A percentile compares a stretch with the other conserved stretches of the same genome.
Evolutionary conservation across 78 protist species (phyloP).

Genomic region (Parvularia atlantis): DNA sequence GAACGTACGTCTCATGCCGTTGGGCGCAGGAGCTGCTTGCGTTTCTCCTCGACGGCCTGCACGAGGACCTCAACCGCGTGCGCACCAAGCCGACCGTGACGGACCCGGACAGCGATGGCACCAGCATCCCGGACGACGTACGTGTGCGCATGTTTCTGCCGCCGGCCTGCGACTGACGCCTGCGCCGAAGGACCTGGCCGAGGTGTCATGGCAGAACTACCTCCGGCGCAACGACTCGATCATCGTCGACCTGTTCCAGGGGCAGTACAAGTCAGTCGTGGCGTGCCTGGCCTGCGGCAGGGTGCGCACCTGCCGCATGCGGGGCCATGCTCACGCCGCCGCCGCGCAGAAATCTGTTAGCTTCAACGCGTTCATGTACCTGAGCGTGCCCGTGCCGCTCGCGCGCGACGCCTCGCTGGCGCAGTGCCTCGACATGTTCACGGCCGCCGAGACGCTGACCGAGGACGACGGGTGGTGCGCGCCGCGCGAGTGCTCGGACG

Average conservation of each 20-base stretch:
- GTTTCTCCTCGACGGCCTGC: constrained; percentile 69
- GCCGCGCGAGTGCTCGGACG: too few relatives aligned
- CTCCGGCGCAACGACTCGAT: constrained; percentile 58
- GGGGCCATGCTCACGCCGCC: neutral
- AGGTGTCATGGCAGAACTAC: too few relatives aligned
- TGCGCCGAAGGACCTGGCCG: too few relatives aligned
- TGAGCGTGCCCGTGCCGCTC: constrained; percentile 66
- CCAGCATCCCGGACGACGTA: too few relatives aligned
- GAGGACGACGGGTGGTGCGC: too few relatives aligned
- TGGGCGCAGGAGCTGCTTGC: constrained; percentile 33
- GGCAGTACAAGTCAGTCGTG: constrained; percentile 25
- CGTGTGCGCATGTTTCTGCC: too few relatives aligned
- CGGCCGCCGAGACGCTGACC: neutral
- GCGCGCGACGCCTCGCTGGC: neutral
- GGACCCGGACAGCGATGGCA: too few relatives aligned
- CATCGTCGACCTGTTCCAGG: constrained; percentile 75
- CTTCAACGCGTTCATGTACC: constrained; percentile 79
- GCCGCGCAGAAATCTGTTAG: constrained; percentile 27
- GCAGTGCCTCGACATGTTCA: neutral
- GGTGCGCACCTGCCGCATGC: neutral
- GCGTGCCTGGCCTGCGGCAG: constrained; percentile 7
- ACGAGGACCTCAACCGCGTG: constrained; percentile 83
- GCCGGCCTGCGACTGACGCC: too few relatives aligned
- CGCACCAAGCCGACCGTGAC: constrained; percentile 32
- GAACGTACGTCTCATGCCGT: neutral